Evolutionary conservation across 1,139 yeast species (phyloP).

Genomic region (Diutina mesorugosa): DNA sequence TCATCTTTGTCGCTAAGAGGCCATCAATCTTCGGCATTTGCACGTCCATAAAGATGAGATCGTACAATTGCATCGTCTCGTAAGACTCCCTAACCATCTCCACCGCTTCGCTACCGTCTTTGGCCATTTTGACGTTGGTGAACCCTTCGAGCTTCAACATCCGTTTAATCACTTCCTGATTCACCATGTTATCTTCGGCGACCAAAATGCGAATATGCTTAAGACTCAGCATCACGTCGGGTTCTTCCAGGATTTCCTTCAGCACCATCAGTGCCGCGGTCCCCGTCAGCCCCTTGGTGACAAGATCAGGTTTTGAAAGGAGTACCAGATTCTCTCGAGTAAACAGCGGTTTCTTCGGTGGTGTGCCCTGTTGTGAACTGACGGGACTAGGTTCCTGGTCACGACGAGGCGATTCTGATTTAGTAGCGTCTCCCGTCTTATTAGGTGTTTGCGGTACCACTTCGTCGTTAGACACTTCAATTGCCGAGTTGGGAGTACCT

Average conservation of each 20-base stretch:
- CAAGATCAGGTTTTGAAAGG: not conserved
- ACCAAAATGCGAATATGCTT: conserved; percentile 47
- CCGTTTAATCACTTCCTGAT: conserved; percentile 80
- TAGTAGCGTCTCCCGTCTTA: not conserved
- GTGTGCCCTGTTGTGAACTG: not conserved
- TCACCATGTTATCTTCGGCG: conserved; percentile 90
- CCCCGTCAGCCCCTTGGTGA: conserved; percentile 1
- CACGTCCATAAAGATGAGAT: conserved; percentile 86
- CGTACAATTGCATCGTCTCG: conserved; percentile 33
- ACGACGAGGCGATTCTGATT: not conserved
- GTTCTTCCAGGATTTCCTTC: not conserved
- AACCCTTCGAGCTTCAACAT: conserved; percentile 79
- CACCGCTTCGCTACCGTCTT: conserved; percentile 85
- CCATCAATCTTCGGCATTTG: conserved; percentile 96
- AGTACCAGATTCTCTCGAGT: not conserved
- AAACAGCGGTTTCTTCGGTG: not conserved
- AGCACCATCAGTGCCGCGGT: not conserved
- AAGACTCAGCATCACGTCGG: not conserved
- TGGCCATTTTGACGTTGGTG: conserved; percentile 56
- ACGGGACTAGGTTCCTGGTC: not conserved
- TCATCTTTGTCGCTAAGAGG: conserved; percentile 61
- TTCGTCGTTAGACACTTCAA: not conserved
- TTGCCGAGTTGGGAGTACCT: not conserved
- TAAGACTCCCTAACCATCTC: conserved; percentile 42
- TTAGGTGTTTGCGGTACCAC: not conserved